Conservation (phyloP, 495 filamentous ascomycete genomes). For the Aspergillus asperescens region DNA sequence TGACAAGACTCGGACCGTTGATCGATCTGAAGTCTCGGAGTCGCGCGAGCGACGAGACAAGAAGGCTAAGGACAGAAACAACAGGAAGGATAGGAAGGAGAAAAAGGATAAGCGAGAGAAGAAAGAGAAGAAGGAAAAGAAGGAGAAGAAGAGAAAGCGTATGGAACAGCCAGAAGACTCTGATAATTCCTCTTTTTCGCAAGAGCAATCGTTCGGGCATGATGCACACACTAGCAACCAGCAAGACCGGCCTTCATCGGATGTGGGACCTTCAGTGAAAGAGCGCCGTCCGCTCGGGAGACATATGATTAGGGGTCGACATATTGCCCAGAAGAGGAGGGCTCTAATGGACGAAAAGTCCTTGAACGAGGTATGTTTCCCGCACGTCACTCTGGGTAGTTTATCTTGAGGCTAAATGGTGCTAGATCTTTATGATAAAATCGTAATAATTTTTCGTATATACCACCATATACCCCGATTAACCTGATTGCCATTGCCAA, state of each 20-base stretch:
- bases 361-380: conserved; percentile 62
- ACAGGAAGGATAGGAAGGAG: conserved; percentile 33
- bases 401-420: conserved; percentile 30
- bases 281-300: conserved; percentile 47
- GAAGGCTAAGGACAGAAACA: conserved; percentile 20
- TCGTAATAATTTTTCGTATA: conserved; percentile 19
- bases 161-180: conserved; percentile 42
- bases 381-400: background rate
- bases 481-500: background rate
- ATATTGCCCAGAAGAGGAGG: conserved; percentile 74
- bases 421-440: conserved; percentile 72
- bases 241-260: conserved; percentile 19
- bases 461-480: background rate
- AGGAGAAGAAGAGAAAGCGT: conserved; percentile 41
- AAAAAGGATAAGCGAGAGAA: conserved; percentile 36
- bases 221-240: background rate
- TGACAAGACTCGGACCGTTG: background rate
- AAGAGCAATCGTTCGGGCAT: background rate
- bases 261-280: conserved; percentile 24
- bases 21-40: background rate
- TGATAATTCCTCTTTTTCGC: conserved; percentile 4
- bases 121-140: conserved; percentile 23
- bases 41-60: conserved; percentile 10
- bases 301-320: conserved; percentile 60
- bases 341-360: conserved; percentile 66